Conservation (phyloP, 768 basidiomycete genomes). For the Lenzites betulinus region DNA sequence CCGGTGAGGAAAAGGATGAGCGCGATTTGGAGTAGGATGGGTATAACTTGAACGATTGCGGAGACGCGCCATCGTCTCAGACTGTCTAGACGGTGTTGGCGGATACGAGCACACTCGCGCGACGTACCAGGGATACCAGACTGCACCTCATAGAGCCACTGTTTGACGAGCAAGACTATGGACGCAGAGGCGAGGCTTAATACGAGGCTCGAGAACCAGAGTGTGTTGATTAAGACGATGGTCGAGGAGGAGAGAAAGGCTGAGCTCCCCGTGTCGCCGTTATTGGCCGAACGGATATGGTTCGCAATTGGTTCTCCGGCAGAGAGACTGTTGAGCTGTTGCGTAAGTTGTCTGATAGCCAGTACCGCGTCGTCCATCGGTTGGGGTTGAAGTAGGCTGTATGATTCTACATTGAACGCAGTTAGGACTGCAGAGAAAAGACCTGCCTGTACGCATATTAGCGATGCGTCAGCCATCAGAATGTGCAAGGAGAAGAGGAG, state of each 20-base stretch:
- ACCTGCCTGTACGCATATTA: too few species aligned
- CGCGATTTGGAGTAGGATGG: slow-evolving; percentile 21
- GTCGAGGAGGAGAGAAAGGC: not conserved
- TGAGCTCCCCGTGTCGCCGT: not conserved
- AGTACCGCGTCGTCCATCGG: not conserved
- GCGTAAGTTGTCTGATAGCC: not conserved
- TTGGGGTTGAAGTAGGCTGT: not conserved
- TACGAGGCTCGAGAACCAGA: slow-evolving; percentile 25
- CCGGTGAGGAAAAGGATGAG: slow-evolving; percentile 24
- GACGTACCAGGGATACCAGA: slow-evolving; percentile 21
- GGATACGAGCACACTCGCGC: slow-evolving; percentile 18
- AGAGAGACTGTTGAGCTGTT: not conserved
- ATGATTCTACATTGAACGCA: slow-evolving; percentile 15
- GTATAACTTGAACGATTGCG: slow-evolving; percentile 13
- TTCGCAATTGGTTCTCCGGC: not conserved
- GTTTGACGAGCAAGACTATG: slow-evolving; percentile 17
- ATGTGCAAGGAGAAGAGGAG: too few species aligned
- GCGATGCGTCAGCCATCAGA: too few species aligned
- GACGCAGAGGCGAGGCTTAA: slow-evolving; percentile 17
- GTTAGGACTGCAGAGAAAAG: slow-evolving; percentile 13
- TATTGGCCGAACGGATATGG: not conserved
- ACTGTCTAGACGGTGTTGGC: slow-evolving; percentile 26
- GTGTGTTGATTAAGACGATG: slow-evolving; percentile 18
- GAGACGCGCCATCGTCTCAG: slow-evolving; percentile 24
- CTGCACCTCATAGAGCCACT: slow-evolving; percentile 22